A percentile compares a stretch with the other conserved stretches of the same genome.
These are phyloP conservation scores for Herpotrichia juniperi DNA, from an alignment of 2,329 filamentous ascomycete species.

Conservation along the genomic window DNA sequence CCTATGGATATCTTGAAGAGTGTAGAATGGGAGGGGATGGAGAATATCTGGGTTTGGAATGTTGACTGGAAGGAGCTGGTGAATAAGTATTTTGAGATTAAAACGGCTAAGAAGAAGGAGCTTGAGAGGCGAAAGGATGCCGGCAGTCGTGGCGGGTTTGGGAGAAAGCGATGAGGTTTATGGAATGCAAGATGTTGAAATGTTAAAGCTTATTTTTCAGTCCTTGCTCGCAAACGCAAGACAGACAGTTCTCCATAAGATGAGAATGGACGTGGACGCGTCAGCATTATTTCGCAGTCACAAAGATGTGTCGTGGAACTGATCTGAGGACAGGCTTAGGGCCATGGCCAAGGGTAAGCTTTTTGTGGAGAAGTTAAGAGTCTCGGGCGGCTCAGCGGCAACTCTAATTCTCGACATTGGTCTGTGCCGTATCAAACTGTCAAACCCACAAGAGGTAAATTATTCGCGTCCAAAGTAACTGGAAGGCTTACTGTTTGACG, in stretches of 20 bases:
- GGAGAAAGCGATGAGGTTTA: neutral
- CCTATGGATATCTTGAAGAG: constrained; percentile 10
- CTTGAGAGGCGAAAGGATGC: no score
- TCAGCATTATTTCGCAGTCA: no score
- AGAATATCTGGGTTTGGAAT: constrained; percentile 26
- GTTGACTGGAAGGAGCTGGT: constrained; percentile 26
- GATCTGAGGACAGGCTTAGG: no score
- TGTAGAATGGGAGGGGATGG: constrained; percentile 23
- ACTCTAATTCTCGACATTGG: neutral
- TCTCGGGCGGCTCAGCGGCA: neutral
- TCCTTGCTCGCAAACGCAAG: no score
- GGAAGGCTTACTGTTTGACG: neutral
- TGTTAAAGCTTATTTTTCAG: no score
- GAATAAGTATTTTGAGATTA: constrained; percentile 20
- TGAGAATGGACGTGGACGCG: no score
- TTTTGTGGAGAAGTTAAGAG: constrained; percentile 2
- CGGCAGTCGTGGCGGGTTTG: no score
- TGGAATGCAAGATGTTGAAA: neutral
- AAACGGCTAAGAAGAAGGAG: constrained; percentile 8
- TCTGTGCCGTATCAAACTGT: neutral
- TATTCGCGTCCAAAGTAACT: neutral
- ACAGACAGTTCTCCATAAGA: no score
- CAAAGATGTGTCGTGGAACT: no score
- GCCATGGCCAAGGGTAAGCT: neutral
- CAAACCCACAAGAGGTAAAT: neutral